Base-by-base conservation (phyloP, 805 yeast genomes). In the Metschnikowia dekortorum region DNA sequence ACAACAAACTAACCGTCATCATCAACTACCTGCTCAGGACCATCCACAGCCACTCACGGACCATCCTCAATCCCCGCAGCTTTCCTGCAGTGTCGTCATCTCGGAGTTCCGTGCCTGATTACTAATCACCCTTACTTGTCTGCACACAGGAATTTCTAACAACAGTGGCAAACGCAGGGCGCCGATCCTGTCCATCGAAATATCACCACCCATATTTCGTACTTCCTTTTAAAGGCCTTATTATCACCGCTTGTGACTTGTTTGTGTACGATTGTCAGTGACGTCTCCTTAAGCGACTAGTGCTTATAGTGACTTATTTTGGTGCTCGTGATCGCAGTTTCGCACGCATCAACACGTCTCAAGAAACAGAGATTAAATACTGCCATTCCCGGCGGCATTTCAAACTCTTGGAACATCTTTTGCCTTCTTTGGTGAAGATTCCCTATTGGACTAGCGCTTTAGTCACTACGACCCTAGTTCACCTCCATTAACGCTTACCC, bases 401-500 rank as follows among this genome's bases (percentile, higher is more conserved):
- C 22, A 1, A 22, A 22, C 22, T 22, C 1, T 22, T 4, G 5
- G 5, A 22, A 3, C 22, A 22, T 22, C 22, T 22, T 22, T 22
- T 22, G 22, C 22, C 22, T 22, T 22, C 5, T 22, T 22, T 22
- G 22, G 22, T 22, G 22, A 22, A 22, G 22, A 4, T 22, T 22
- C 5, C 22, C 5, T 22, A 22, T 22, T 4, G 22, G 22, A 4
- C 22, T 22, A 22, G 22, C 22, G 22, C 5, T 22, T 22, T 22
- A 22, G 22, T 22, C 22, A 22, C 22, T 1, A 22, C 5, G 5
- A 4, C 22, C 22, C 22, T 22, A 22, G 22, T 22, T 22, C 18
- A 13, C 16, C 44, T 48, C 32, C 34, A 49, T 32, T 36, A 28
- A 43, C 50, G 48, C 6, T 8, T 7, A 31, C 39, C 29, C 57